Conservation (phyloP, 805 yeast species). For the Wickerhamomyces bovis region DNA sequence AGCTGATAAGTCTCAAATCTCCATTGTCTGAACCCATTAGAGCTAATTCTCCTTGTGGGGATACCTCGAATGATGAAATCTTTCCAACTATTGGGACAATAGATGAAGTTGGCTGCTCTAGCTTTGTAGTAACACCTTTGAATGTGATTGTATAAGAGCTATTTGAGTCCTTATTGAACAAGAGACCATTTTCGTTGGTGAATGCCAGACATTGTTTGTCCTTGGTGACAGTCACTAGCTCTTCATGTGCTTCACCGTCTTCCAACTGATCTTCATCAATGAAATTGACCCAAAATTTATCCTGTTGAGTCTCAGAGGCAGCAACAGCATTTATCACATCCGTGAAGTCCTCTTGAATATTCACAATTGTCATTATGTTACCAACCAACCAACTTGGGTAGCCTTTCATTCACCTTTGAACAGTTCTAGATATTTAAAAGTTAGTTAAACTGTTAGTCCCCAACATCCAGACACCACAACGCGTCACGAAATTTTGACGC, state of each 20-base stretch:
- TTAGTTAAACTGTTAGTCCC: background rate
- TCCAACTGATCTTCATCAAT: constrained; percentile 13
- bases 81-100: constrained; percentile 1
- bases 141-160: constrained; percentile 1
- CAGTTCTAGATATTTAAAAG: no score
- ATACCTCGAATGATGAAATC: constrained; percentile 29
- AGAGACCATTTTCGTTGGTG: constrained; percentile 11
- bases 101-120: constrained; percentile 8
- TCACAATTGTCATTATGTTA: constrained; percentile 15
- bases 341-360: constrained; percentile 38
- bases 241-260: constrained; percentile 24
- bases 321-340: constrained; percentile 37
- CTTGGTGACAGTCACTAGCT: constrained; percentile 22
- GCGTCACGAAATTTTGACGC: constrained; percentile 1
- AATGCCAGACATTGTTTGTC: constrained; percentile 11
- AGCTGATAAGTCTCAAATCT: constrained; percentile 18
- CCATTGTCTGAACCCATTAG: constrained; percentile 33
- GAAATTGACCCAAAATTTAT: constrained; percentile 38
- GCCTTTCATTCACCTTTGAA: no score
- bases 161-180: constrained; percentile 5
- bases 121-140: constrained; percentile 9
- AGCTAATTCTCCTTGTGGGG: constrained; percentile 23
- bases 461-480: background rate
- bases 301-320: constrained; percentile 20
- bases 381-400: background rate